A percentile compares a stretch with the other conserved stretches of the same genome.
Conservation (phyloP, 352 stramenopile genomes). For the Globisporangium abappressorium region DNA sequence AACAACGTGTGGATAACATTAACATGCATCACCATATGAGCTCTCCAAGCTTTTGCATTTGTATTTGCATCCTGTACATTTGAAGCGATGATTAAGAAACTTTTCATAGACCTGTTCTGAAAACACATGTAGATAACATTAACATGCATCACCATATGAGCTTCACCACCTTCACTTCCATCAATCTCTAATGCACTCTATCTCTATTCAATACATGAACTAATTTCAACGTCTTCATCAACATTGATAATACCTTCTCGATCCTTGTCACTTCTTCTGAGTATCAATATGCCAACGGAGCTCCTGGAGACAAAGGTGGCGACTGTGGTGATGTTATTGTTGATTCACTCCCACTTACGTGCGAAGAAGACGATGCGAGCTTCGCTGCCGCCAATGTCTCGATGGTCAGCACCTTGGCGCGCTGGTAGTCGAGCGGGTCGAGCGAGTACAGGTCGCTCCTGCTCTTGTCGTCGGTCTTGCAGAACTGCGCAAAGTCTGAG, state of each 20-base stretch:
- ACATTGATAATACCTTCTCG: background rate
- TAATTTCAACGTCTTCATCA: background rate
- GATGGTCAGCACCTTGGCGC: conserved; percentile 53
- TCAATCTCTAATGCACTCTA: background rate
- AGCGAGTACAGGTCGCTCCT: conserved; percentile 67
- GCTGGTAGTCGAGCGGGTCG: conserved; percentile 63
- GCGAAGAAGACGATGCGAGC: conserved; percentile 7
- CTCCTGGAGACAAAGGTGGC: conserved; percentile 1
- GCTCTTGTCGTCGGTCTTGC: conserved; percentile 17
- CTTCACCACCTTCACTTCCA: conserved; percentile 4
- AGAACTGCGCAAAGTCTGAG: conserved; percentile 53
- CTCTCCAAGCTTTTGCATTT: conserved; percentile 16
- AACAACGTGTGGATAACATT: conserved; percentile 70
- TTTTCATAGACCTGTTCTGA: conserved; percentile 90
- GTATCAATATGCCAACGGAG: background rate
- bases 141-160: conserved; percentile 93
- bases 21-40: conserved; percentile 93
- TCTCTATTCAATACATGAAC: background rate
- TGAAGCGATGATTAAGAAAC: conserved; percentile 74
- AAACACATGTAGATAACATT: conserved; percentile 68
- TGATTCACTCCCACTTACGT: background rate
- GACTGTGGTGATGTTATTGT: background rate
- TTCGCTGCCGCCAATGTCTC: conserved; percentile 44
- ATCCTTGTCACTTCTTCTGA: background rate
- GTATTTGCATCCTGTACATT: conserved; percentile 5